These are phyloP conservation scores for Xylariales sp. DNA, from an alignment of 2,329 filamentous ascomycete genomes.

Conservation along the genomic window DNA sequence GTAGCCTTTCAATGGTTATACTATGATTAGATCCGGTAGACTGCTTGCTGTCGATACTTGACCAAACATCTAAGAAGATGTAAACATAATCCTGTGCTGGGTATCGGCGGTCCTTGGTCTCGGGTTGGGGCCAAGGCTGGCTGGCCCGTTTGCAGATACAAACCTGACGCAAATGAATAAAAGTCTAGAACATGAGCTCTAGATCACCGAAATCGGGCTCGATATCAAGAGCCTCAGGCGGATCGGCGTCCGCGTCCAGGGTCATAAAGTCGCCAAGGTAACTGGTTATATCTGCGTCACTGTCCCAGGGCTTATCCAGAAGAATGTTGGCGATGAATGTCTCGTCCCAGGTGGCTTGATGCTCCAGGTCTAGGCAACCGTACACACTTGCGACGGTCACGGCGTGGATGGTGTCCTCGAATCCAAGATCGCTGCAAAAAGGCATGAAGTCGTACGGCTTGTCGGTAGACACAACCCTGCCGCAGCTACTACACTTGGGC, in stretches of 20 bases:
- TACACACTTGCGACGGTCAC: slow-evolving; percentile 16
- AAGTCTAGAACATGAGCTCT: background rate
- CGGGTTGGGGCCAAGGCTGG: too few relatives aligned
- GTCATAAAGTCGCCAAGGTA: slow-evolving; percentile 15
- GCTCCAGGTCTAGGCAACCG: slow-evolving; percentile 15
- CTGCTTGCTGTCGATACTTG: too few relatives aligned
- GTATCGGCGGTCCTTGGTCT: too few relatives aligned
- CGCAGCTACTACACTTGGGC: slow-evolving; percentile 8
- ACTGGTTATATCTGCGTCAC: slow-evolving; percentile 8
- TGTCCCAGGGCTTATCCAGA: background rate
- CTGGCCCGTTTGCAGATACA: too few relatives aligned
- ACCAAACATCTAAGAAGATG: too few relatives aligned
- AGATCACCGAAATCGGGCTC: slow-evolving; percentile 15
- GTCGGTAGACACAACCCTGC: slow-evolving; percentile 21
- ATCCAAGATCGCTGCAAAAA: slow-evolving; percentile 12
- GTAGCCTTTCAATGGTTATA: too few relatives aligned
- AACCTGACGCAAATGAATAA: too few relatives aligned
- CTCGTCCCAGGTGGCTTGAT: slow-evolving; percentile 12
- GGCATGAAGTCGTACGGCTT: slow-evolving; percentile 21
- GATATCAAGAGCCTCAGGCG: slow-evolving; percentile 21
- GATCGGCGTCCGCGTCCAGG: slow-evolving; percentile 18
- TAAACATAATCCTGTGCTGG: too few relatives aligned
- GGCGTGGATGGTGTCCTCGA: slow-evolving; percentile 13
- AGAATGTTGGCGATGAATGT: slow-evolving; percentile 13
- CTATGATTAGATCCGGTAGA: too few relatives aligned